A percentile compares a stretch with the other conserved stretches of the same genome.
phyloP scores from a whole-genome alignment of 1,284 basidiomycete genomes.

The Cryptococcus jaspeensis region DNA sequence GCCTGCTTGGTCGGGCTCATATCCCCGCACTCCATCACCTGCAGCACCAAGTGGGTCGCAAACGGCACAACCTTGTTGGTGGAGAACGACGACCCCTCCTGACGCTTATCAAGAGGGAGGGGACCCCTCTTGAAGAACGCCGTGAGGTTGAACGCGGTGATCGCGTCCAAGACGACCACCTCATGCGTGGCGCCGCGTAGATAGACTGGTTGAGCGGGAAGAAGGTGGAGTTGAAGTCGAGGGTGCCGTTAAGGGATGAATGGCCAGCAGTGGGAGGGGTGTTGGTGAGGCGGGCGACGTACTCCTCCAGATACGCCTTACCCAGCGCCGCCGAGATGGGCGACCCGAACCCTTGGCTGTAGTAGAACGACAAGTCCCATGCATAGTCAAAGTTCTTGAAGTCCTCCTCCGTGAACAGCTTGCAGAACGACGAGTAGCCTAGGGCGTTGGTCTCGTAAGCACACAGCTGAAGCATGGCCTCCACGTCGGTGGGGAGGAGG shows the following conservation, averaged over 20 bases:
- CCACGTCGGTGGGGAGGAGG: conserved; percentile 31
- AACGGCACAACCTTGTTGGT: conserved; percentile 71
- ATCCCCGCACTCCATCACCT: conserved; percentile 42
- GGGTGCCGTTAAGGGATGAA: conserved; percentile 74
- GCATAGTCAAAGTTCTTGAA: conserved; percentile 81
- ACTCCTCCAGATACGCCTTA: conserved; percentile 78
- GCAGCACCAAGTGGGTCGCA: conserved; percentile 56
- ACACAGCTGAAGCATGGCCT: conserved; percentile 55
- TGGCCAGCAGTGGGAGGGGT: conserved; percentile 66
- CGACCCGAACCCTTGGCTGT: conserved; percentile 74
- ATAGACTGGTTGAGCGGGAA: conserved; percentile 79
- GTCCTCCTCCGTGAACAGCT: conserved; percentile 82
- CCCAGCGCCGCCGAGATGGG: conserved; percentile 76
- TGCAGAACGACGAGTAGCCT: conserved; percentile 86
- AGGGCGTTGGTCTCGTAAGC: conserved; percentile 89
- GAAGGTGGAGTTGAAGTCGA: conserved; percentile 65
- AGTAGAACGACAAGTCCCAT: conserved; percentile 61
- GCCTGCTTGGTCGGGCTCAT: conserved; percentile 41
- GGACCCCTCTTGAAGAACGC: conserved; percentile 36
- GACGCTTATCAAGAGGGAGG: conserved; percentile 19
- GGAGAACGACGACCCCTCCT: conserved; percentile 55
- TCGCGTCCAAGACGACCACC: conserved; percentile 74
- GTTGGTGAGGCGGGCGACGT: conserved; percentile 73
- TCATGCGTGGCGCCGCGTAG: conserved; percentile 58
- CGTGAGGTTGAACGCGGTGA: conserved; percentile 71